Conservation (phyloP, 805 yeast genomes). For the Spathaspora hagerdaliae region DNA sequence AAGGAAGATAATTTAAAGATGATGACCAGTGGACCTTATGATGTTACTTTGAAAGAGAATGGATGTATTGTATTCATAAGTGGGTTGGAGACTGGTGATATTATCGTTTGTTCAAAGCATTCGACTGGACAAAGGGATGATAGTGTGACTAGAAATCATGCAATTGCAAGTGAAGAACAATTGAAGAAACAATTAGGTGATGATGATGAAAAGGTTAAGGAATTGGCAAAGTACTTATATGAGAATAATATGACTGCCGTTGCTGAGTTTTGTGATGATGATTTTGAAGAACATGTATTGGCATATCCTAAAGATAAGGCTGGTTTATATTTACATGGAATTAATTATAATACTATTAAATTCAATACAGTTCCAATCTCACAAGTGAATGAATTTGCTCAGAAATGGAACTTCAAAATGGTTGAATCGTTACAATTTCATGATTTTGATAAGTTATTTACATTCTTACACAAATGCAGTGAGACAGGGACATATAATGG, state of each 20-base stretch:
- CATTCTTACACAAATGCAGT: slow-evolving; percentile 53
- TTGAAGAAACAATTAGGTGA: slow-evolving; percentile 49
- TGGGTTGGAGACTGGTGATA: slow-evolving; percentile 69
- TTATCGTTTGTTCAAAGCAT: slow-evolving; percentile 88
- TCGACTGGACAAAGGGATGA: slow-evolving; percentile 70
- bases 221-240: slow-evolving; percentile 56
- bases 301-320: slow-evolving; percentile 62
- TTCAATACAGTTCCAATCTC: slow-evolving; percentile 66
- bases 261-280: slow-evolving; percentile 89
- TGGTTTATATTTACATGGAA: slow-evolving; percentile 88
- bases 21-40: slow-evolving; percentile 69
- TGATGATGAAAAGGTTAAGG: slow-evolving; percentile 34
- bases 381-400: slow-evolving; percentile 57
- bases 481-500: slow-evolving; percentile 67
- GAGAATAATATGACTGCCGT: slow-evolving; percentile 70
- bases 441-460: slow-evolving; percentile 38
- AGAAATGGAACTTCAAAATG: slow-evolving; percentile 64
- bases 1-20: slow-evolving; percentile 42
- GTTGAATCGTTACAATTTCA: slow-evolving; percentile 45
- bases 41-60: slow-evolving; percentile 80
- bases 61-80: slow-evolving; percentile 89
- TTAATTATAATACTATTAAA: slow-evolving; percentile 61
- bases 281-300: slow-evolving; percentile 89
- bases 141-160: slow-evolving; percentile 55
- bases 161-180: slow-evolving; percentile 62